phyloP scores from a whole-genome alignment of 176 grass and related monocot genomes.

The Phoenix roebelenii region DNA sequence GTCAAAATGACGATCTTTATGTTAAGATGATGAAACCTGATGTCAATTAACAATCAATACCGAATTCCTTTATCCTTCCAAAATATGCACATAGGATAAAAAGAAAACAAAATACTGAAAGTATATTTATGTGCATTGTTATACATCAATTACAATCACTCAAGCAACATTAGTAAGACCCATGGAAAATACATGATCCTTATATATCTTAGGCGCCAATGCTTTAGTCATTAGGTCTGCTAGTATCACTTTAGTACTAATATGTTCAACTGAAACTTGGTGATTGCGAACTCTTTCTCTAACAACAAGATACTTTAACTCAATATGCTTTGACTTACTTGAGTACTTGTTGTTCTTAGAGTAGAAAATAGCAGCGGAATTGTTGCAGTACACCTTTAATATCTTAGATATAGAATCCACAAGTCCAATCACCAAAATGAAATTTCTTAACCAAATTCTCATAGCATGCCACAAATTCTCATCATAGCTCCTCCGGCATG shows the following conservation, averaged over 20 bases:
- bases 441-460: constrained; percentile 19
- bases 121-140: no score
- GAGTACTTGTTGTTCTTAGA: neutral
- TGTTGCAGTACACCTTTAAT: constrained; percentile 6
- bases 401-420: neutral
- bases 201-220: neutral
- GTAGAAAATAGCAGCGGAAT: neutral
- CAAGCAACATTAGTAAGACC: no score
- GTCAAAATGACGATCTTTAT: no score
- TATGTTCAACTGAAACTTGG: neutral
- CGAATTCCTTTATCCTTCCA: no score
- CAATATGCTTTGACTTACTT: constrained; percentile 3
- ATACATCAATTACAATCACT: no score
- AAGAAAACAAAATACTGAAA: no score
- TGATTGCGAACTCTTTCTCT: constrained; percentile 7
- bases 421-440: constrained; percentile 3
- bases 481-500: no score
- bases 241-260: neutral
- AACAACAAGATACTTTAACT: constrained; percentile 8
- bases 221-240: constrained; percentile 2
- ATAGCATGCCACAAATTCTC: no score
- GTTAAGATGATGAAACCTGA: no score
- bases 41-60: no score
- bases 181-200: constrained; percentile 5
- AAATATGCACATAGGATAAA: no score